Conservation (phyloP, 2,329 filamentous ascomycete genomes). For the Penicillium sp. region DNA sequence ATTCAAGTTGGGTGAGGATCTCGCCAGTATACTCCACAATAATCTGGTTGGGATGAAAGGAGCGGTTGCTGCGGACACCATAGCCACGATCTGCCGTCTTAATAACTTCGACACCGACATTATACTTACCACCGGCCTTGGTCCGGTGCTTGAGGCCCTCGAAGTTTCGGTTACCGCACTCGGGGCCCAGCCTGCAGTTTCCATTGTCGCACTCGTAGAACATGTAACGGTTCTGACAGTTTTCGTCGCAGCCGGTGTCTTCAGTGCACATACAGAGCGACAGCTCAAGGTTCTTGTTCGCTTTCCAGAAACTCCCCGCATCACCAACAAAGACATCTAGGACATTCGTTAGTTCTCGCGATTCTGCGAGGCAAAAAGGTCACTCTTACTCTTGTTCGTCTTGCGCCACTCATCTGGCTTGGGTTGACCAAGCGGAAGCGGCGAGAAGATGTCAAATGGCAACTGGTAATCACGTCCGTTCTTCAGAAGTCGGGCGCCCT, state of each 20-base stretch:
- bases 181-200: slow-evolving; percentile 80
- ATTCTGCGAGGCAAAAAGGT: background rate
- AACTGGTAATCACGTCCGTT: slow-evolving; percentile 80
- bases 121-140: slow-evolving; percentile 79
- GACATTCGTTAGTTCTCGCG: slow-evolving; percentile 31
- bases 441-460: slow-evolving; percentile 87
- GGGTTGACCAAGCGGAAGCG: slow-evolving; percentile 79
- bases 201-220: slow-evolving; percentile 91
- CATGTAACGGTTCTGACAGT: slow-evolving; percentile 95
- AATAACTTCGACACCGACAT: slow-evolving; percentile 92
- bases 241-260: slow-evolving; percentile 80
- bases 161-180: slow-evolving; percentile 88
- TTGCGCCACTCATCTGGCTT: slow-evolving; percentile 94
- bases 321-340: slow-evolving; percentile 88
- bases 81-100: slow-evolving; percentile 87
- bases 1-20: slow-evolving; percentile 93
- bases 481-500: slow-evolving; percentile 70
- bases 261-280: slow-evolving; percentile 76
- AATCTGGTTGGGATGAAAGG: slow-evolving; percentile 86
- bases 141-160: slow-evolving; percentile 73
- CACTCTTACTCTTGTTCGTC: slow-evolving; percentile 77
- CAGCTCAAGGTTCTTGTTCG: slow-evolving; percentile 71
- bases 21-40: slow-evolving; percentile 99
- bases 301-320: slow-evolving; percentile 78
- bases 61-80: slow-evolving; percentile 86